A percentile compares a stretch with the other conserved stretches of the same genome.
Evolutionary conservation across 257 asterid genomes (phyloP).

Genomic region (Rauvolfia tetraphylla): DNA sequence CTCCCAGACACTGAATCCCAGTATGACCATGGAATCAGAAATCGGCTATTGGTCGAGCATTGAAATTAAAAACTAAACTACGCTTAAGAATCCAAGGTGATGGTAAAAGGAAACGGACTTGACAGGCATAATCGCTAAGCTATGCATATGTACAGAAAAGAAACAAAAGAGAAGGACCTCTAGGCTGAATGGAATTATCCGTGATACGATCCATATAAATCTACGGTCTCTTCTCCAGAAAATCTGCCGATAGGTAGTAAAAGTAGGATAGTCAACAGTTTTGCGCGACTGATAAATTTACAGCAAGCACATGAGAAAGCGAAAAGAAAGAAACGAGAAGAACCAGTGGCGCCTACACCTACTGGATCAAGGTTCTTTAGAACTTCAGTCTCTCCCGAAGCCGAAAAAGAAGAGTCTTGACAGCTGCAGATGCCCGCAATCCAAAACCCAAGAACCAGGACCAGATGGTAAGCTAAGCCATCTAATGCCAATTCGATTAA

Average conservation of each 20-base stretch:
- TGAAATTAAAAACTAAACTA: background rate
- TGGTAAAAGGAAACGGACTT: background rate
- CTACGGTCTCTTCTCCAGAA: background rate
- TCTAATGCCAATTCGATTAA: background rate
- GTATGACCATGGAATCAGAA: background rate
- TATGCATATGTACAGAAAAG: background rate
- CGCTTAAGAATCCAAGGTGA: background rate
- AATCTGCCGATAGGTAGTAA: no score
- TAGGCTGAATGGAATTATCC: conserved; percentile 46
- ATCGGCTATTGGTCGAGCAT: background rate
- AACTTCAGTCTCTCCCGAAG: background rate
- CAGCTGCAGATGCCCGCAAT: background rate
- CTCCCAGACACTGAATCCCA: background rate
- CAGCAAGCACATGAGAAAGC: background rate
- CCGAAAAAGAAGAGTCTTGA: background rate
- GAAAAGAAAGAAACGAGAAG: conserved; percentile 8
- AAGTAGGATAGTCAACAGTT: no score
- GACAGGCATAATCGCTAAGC: background rate
- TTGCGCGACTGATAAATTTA: background rate
- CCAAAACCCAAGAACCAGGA: no score
- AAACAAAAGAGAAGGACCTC: conserved; percentile 36
- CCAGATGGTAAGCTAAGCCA: background rate
- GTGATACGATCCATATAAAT: conserved; percentile 42
- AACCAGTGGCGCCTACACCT: background rate
- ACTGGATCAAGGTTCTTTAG: background rate